Base-by-base conservation (phyloP, 768 basidiomycete species). In the Boletus rubescentipes region DNA sequence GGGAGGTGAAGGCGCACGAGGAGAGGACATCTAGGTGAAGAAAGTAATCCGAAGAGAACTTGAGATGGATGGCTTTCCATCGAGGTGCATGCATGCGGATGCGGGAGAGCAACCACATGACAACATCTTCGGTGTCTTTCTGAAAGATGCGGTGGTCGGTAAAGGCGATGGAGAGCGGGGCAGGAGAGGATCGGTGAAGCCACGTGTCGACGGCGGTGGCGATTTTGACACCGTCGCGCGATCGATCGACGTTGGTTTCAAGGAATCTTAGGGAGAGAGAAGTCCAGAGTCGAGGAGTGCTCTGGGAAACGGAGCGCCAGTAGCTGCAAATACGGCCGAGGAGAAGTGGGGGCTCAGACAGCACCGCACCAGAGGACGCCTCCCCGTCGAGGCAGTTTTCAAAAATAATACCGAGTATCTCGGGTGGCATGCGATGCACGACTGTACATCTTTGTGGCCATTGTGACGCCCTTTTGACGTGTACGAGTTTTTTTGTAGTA, bases 401-500 rank as follows among this genome's bases (percentile, higher is more conserved):
- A 34, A 67, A 67, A 7, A 67, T 62, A 23, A 60, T 57, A 15
- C 59, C 57, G 2, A 78, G 59, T 80, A 83, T 70, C 70, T 83
- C 61, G 1, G 67, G 66, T 5, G 66, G 67, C 20, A 68, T 54
- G 12, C 60, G 49, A 20, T 58, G 49, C 7, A 49, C 35, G 15
- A 35, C 30, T 14, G 53, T 41, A 43, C 53, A 31, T 12, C 21
- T 32, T 9, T 20, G 34, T n/a, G 49, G 16, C 15, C 6, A 9
- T 15, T 44, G 23, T 4, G 36, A 36, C 30, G 18, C 6, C 29
- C 12, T 53, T 34, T 18, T 23, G 30, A 42, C 18, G 16, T 44
- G 36, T 7, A 43, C 26, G 6, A 31, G 29, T 11, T 41, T 15
- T 29, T 41, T 51, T 23, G 31, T 20, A 12, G 30, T 14, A 16